A percentile compares a stretch with the other conserved stretches of the same genome.
phyloP scores from a whole-genome alignment of 495 filamentous ascomycete species.

The Trypethelium eluteriae region DNA sequence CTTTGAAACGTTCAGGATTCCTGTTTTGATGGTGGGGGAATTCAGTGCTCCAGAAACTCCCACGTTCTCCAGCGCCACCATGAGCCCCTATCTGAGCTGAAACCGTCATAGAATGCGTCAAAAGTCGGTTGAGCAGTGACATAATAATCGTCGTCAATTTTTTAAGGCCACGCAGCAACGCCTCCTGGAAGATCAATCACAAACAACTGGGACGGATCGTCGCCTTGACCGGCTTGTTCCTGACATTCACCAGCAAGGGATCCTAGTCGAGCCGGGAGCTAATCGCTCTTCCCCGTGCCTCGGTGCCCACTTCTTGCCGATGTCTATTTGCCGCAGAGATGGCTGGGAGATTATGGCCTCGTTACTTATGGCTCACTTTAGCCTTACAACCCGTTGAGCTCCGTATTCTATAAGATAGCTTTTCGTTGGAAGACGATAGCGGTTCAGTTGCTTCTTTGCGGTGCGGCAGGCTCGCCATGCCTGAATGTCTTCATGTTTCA shows the following conservation, averaged over 20 bases:
- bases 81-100: constrained; percentile 1
- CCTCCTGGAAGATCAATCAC: neutral
- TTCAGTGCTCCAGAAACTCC: neutral
- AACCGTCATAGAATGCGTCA: neutral
- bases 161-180: neutral
- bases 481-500: too few species aligned
- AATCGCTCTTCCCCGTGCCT: neutral
- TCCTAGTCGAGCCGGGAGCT: neutral
- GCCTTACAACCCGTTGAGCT: too few species aligned
- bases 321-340: neutral
- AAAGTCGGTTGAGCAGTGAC: neutral
- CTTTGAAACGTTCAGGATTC: constrained; percentile 1
- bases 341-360: neutral
- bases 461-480: too few species aligned
- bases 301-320: neutral
- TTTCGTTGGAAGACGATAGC: too few species aligned
- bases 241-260: neutral
- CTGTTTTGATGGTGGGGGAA: constrained; percentile 3
- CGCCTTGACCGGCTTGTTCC: constrained; percentile 1
- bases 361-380: too few species aligned
- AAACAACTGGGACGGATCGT: neutral
- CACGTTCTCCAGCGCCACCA: neutral
- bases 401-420: too few species aligned
- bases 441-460: too few species aligned
- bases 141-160: constrained; percentile 5